These are phyloP conservation scores for Scheffersomyces illinoinensis DNA, from an alignment of 1,139 yeast genomes.

Conservation along the genomic window DNA sequence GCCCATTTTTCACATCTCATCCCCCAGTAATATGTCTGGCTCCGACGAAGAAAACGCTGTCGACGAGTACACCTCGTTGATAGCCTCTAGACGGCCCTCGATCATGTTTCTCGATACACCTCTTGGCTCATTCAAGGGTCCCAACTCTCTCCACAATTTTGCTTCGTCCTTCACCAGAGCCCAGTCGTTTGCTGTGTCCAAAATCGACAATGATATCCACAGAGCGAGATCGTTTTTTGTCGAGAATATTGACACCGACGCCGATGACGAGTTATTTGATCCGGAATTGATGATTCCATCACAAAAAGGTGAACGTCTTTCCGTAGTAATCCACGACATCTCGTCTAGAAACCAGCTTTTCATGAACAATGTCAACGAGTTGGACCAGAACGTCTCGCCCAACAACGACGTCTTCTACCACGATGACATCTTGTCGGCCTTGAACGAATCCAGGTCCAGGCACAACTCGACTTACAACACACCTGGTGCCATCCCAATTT, in stretches of 20 bases:
- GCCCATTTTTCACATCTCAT: not conserved
- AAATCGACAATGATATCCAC: slow-evolving; percentile 46
- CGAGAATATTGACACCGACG: slow-evolving; percentile 16
- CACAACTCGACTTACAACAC: slow-evolving; percentile 24
- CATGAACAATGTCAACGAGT: slow-evolving; percentile 16
- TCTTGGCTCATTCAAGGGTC: slow-evolving; percentile 49
- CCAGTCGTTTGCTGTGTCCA: slow-evolving; percentile 46
- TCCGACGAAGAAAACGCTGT: slow-evolving; percentile 3
- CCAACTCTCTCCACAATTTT: slow-evolving; percentile 48
- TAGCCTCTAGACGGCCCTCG: slow-evolving; percentile 24
- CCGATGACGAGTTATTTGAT: slow-evolving; percentile 64
- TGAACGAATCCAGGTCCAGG: slow-evolving; percentile 32
- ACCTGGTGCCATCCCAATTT: slow-evolving; percentile 22
- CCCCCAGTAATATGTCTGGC: not conserved
- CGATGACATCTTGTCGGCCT: slow-evolving; percentile 36
- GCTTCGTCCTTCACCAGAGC: slow-evolving; percentile 51
- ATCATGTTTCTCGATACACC: slow-evolving; percentile 38
- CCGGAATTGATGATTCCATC: slow-evolving; percentile 73
- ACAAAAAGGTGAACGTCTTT: slow-evolving; percentile 60
- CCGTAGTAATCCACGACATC: slow-evolving; percentile 49
- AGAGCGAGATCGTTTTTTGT: slow-evolving; percentile 44
- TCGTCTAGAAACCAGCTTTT: slow-evolving; percentile 29
- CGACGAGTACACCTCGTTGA: slow-evolving; percentile 17
- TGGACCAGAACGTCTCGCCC: slow-evolving; percentile 12
- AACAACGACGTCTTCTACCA: slow-evolving; percentile 43